Evolutionary conservation across 2,329 filamentous ascomycete genomes (phyloP), one percentile per base, ranked within the genome.

Genomic region (Colletotrichum filicis): DNA sequence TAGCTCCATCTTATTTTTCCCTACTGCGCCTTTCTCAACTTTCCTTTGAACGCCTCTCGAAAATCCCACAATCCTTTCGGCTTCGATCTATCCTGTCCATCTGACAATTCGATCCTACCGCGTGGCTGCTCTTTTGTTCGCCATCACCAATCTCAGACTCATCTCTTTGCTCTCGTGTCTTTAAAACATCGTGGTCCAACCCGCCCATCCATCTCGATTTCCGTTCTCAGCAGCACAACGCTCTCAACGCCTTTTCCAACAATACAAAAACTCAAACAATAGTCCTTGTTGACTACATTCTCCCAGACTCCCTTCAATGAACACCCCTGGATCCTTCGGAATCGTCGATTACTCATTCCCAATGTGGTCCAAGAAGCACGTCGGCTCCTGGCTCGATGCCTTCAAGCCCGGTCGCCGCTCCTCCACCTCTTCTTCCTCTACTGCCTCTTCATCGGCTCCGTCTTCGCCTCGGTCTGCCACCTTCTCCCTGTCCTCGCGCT

Each of bases 341-440:
- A 24, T 42, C 35, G 19, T 64, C 42, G 30, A 74, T 26, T 56
- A 72, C 57, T 46, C 71, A 5, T 59, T 67, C 59, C 32, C n/a
- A 53, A 73, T 74, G 68, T 74, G 26, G 32, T 63, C 68, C 58
- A 74, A 74, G 52, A 73, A 73, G 60, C 56, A 70, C 57, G 61
- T 61, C 68, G 62, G 71, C 26, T 66, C 58, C 55, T 74, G 68
- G 71, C 52, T 73, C 58, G 62, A 58, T 52, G 60, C 71, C 49
- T 62, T 73, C 56, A 73, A 71, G 56, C 35, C 55, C 6, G 37
- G 37, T 35, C 71, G 68, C 46, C 71, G 67, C 66, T 37, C 32
- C 30, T 71, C 70, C 26, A 59, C 53, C 60, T 57, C 65, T 19
- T 53, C 62, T 7, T 53, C 61, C 14, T 64, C 62, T 19, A 42